Evolutionary conservation across 2,329 filamentous ascomycete species (phyloP).

Genomic region (Colletotrichum graminicola): DNA sequence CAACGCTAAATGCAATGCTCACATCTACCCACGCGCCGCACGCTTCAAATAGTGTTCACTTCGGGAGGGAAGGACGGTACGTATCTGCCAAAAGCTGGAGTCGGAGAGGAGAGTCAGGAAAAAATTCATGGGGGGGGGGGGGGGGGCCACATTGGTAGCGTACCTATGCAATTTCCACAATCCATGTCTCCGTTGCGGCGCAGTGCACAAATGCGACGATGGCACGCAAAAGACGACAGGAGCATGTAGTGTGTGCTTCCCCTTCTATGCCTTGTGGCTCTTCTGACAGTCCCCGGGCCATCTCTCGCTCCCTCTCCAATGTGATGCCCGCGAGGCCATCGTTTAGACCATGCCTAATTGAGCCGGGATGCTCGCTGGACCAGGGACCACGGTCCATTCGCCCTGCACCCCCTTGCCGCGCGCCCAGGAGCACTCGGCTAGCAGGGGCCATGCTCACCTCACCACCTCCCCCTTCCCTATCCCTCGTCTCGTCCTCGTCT

Average conservation of each 20-base stretch:
- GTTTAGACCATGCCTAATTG: slow-evolving; percentile 6
- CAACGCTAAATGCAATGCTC: not conserved
- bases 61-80: slow-evolving; percentile 4
- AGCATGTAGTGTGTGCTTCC: slow-evolving; percentile 21
- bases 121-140: not conserved
- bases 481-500: slow-evolving; percentile 34
- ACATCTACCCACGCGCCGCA: slow-evolving; percentile 5
- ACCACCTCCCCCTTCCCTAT: slow-evolving; percentile 36
- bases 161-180: slow-evolving; percentile 31
- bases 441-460: slow-evolving; percentile 31
- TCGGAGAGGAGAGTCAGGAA: not conserved
- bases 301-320: slow-evolving; percentile 3
- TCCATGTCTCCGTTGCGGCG: slow-evolving; percentile 24
- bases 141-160: too few species aligned
- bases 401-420: slow-evolving; percentile 40
- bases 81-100: slow-evolving; percentile 8
- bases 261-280: not conserved
- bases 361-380: slow-evolving; percentile 6
- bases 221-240: slow-evolving; percentile 29
- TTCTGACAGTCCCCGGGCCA: slow-evolving; percentile 1
- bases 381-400: slow-evolving; percentile 19
- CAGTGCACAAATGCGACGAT: slow-evolving; percentile 39
- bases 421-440: slow-evolving; percentile 35
- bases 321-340: slow-evolving; percentile 13
- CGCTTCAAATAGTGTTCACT: slow-evolving; percentile 29